Base-by-base conservation (phyloP, 2,329 filamentous ascomycete genomes). In the Aspergillus melleus region DNA sequence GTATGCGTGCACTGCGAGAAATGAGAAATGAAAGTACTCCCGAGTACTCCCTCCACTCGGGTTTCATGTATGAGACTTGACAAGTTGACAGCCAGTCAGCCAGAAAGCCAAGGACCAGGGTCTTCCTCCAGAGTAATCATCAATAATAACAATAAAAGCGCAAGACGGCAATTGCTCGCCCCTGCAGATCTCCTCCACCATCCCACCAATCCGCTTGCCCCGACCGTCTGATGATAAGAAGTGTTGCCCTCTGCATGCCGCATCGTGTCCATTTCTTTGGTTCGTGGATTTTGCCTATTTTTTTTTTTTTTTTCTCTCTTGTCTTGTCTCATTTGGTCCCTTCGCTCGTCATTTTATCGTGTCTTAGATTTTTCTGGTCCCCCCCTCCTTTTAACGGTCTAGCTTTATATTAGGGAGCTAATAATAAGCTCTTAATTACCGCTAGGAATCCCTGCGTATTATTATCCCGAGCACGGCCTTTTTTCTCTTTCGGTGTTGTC, bases 181-280 rank as follows among this genome's bases (percentile, higher is more conserved):
- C 55, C 55, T 57, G 55, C 55, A 57, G 55, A 57, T 57, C 55
- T 22, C 12, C 20, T 51, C 22, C 24, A 46, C 30, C 26, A 50
- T 56, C 54, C 54, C 54, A 56, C 54, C 54, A 56, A 56, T 56
- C 54, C 46, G 46, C 54, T 30, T 50, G 44, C 36, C 2, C 47
- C 10, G 29, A 47, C 22, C 54, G 30, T 56, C 47, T 12, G 49
- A 36, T 51, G 54, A 56, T 56, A 55, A 49, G 54, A 42, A 10
- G 50, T 26, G 29, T 32, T 50, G 47, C 49, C 2, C 29, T 26
- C 19, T 29, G 29, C 22, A 46, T 49, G 29, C 30, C 30, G 19
- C 46, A 56, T 56, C 47, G 54, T 56, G 54, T 47, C 19, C 54
- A 42, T 56, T 56, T 50, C 54, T 56, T 14, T 56, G 54, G 54